A percentile compares a stretch with the other conserved stretches of the same genome.
Conservation (phyloP, 2,329 filamentous ascomycete genomes). For the Neonectria neomacrospora region DNA sequence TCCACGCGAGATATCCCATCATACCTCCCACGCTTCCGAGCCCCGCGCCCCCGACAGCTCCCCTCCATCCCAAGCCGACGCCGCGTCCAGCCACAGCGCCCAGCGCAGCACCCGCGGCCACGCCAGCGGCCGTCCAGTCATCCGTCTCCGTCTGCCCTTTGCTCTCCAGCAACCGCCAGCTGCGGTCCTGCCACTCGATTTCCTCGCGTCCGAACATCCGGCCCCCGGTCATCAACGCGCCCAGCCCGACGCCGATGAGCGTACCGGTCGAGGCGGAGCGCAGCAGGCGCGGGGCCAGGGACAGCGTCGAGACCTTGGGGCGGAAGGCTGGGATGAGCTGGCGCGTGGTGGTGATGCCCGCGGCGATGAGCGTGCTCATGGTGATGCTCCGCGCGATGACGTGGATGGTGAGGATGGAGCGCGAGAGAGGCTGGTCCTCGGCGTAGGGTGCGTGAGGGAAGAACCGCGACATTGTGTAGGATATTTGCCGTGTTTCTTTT, state of each 20-base stretch:
- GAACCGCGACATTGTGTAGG: constrained; percentile 63
- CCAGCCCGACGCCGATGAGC: constrained; percentile 56
- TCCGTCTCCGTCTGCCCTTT: constrained; percentile 66
- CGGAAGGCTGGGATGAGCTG: constrained; percentile 46
- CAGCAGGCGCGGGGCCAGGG: constrained; percentile 54
- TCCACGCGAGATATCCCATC: constrained; percentile 60
- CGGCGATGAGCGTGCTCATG: constrained; percentile 61
- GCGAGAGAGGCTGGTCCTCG: constrained; percentile 69
- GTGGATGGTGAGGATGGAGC: constrained; percentile 68
- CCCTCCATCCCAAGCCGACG: constrained; percentile 50
- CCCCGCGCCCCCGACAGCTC: constrained; percentile 57
- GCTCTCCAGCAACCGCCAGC: constrained; percentile 70
- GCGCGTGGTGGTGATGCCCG: constrained; percentile 51
- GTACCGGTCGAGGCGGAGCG: constrained; percentile 58
- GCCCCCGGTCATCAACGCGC: constrained; percentile 55
- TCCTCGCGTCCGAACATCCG: constrained; percentile 66
- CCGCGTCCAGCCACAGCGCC: constrained; percentile 46
- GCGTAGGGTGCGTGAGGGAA: constrained; percentile 67
- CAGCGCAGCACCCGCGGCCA: constrained; percentile 50
- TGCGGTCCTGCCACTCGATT: constrained; percentile 73
- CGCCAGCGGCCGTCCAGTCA: constrained; percentile 63
- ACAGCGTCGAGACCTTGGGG: constrained; percentile 42
- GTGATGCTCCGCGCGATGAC: constrained; percentile 67
- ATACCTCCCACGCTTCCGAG: constrained; percentile 62
- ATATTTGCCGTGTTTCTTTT: background rate